phyloP scores from a whole-genome alignment of 2,329 filamentous ascomycete species.

The Whalleya microplaca region DNA sequence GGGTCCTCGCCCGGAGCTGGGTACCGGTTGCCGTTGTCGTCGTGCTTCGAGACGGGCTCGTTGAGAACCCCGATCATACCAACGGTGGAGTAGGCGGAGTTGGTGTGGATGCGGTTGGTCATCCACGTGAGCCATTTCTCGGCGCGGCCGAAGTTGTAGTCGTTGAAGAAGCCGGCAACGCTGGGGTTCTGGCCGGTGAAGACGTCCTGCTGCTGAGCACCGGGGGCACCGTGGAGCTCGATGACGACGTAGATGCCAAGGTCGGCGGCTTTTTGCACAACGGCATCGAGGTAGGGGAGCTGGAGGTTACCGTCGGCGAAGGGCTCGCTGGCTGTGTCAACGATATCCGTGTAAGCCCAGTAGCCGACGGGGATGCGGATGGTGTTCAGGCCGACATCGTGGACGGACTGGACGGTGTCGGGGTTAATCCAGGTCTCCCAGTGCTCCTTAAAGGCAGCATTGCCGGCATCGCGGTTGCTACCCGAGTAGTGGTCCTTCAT shows the following conservation, averaged over 20 bases:
- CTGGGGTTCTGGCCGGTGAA: constrained; percentile 33
- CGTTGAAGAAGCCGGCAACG: constrained; percentile 57
- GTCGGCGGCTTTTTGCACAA: constrained; percentile 38
- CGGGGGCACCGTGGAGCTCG: constrained; percentile 30
- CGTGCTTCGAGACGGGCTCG: constrained; percentile 52
- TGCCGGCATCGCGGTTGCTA: constrained; percentile 23
- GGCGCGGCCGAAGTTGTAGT: constrained; percentile 60
- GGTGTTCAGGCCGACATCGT: constrained; percentile 30
- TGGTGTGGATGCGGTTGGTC: constrained; percentile 53
- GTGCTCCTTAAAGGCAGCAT: constrained; percentile 26
- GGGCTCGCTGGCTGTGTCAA: constrained; percentile 27
- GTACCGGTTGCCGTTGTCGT: constrained; percentile 33
- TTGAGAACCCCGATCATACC: constrained; percentile 64
- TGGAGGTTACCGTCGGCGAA: constrained; percentile 34
- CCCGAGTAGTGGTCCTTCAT: constrained; percentile 28
- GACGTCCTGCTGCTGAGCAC: constrained; percentile 29
- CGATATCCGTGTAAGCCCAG: constrained; percentile 30
- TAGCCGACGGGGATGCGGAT: constrained; percentile 32
- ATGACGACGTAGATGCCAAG: constrained; percentile 40
- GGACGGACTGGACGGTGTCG: constrained; percentile 26
- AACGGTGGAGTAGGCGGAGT: constrained; percentile 54
- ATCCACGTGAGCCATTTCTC: constrained; percentile 60
- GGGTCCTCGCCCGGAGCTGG: constrained; percentile 25
- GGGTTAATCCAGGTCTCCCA: constrained; percentile 27
- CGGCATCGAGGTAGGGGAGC: constrained; percentile 38